These are phyloP conservation scores for Lachnellula hyalina DNA, from an alignment of 2,329 filamentous ascomycete species.

Conservation along the genomic window DNA sequence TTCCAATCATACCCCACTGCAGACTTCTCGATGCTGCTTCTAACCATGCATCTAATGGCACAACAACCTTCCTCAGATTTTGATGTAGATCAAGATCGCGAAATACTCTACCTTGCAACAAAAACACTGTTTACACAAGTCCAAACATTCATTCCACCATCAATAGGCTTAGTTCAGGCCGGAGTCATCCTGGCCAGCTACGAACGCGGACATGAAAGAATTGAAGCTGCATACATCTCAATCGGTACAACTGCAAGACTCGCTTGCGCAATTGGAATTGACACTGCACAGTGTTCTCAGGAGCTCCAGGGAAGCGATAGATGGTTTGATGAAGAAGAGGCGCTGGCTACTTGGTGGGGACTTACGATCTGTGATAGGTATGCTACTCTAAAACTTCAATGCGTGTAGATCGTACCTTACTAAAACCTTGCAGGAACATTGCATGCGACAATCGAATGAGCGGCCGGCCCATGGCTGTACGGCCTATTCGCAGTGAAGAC, in stretches of 20 bases:
- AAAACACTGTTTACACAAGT: conserved; percentile 24
- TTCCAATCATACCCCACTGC: conserved; percentile 10
- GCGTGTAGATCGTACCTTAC: background rate
- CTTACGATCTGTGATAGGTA: conserved; percentile 24
- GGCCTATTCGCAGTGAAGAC: conserved; percentile 14
- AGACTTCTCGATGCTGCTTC: conserved; percentile 20
- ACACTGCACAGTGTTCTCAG: conserved; percentile 13
- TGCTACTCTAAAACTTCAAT: background rate
- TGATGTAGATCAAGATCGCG: conserved; percentile 15
- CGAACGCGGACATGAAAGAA: conserved; percentile 19
- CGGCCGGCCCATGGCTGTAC: conserved; percentile 15
- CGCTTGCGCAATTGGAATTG: conserved; percentile 16
- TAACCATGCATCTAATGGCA: conserved; percentile 18
- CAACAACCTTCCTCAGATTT: conserved; percentile 16
- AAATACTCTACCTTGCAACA: conserved; percentile 20
- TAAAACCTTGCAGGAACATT: conserved; percentile 11
- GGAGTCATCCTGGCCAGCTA: conserved; percentile 18
- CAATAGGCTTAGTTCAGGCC: conserved; percentile 17
- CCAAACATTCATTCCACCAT: conserved; percentile 18
- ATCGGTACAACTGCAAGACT: conserved; percentile 17
- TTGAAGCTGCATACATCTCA: conserved; percentile 20
- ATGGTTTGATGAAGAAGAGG: conserved; percentile 20
- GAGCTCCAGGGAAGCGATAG: conserved; percentile 16
- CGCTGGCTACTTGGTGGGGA: conserved; percentile 20
- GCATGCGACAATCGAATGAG: conserved; percentile 11